Conservation (phyloP, 1,139 yeast genomes). For the Pichia kudriavzevii region DNA sequence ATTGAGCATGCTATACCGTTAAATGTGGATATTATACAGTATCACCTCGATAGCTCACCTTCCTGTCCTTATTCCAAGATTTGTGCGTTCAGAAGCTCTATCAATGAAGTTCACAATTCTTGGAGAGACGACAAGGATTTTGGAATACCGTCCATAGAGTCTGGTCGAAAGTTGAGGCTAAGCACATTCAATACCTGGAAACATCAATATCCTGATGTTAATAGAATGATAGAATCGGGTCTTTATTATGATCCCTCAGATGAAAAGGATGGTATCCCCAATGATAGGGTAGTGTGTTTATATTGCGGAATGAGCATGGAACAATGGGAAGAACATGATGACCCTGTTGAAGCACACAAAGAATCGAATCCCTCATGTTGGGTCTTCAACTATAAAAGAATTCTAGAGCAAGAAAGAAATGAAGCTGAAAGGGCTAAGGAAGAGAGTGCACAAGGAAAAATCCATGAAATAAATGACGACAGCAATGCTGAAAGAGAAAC, state of each 20-base stretch:
- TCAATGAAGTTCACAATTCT: background rate
- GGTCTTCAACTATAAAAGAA: constrained; percentile 32
- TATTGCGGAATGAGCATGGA: constrained; percentile 64
- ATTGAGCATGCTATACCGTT: constrained; percentile 11
- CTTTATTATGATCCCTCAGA: constrained; percentile 37
- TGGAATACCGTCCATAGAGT: constrained; percentile 3
- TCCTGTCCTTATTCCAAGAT: constrained; percentile 10
- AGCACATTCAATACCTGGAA: constrained; percentile 10
- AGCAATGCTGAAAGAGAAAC: no score
- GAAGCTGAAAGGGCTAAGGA: background rate
- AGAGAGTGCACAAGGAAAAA: background rate
- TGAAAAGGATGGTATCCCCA: constrained; percentile 26
- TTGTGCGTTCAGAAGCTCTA: constrained; percentile 10
- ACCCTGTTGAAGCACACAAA: constrained; percentile 50
- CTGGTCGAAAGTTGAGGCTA: constrained; percentile 4
- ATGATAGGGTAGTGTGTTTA: constrained; percentile 64
- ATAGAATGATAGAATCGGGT: constrained; percentile 29
- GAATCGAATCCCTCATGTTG: constrained; percentile 43
- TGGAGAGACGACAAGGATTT: constrained; percentile 7
- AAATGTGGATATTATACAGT: constrained; percentile 6
- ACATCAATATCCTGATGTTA: constrained; percentile 5
- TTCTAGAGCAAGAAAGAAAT: no score
- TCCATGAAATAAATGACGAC: background rate
- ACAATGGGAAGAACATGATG: constrained; percentile 66
- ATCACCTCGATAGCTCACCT: constrained; percentile 5